Base-by-base conservation (phyloP, 2,329 filamentous ascomycete species). In the Aureobasidium lini region DNA sequence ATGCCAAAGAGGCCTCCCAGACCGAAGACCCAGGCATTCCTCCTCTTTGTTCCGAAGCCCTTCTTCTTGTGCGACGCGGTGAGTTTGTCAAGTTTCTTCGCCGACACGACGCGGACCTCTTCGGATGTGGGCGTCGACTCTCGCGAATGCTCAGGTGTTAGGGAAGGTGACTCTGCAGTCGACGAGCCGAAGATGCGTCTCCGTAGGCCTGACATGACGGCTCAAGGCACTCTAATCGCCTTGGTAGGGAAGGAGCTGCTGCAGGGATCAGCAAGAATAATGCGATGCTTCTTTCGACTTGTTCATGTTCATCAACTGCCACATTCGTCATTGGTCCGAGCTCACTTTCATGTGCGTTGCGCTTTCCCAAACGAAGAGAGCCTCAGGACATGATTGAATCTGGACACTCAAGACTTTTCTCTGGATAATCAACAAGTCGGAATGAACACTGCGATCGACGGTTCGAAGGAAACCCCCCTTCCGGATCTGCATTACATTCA, bases 1-100 rank as follows among this genome's bases (percentile, higher is more conserved):
- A 99, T 82, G 11, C 94, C 94, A 67, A 94, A 93, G n/a, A 99
- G 69, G 42, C 91, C 90, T 34, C 94, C 94, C 18, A 99, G 79
- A 9, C 87, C 77, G 73, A 99, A 97, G 31, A 96, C 88, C 68
- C 95, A 84, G 2, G 86, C 86, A 72, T 84, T 89, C 63, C 86
- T 84, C 66, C 89, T 84, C 75, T 93, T 95, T 59, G 68, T 75
- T 23, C 23, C 23, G 4, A 23, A 23, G 28, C 66, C 73, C 59
- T 62, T 63, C 18, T 79, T 70, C 58, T 70, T 67, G 39, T 66
- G 67, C 8, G 67, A 64, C 44, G 69, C 65, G 23, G 57, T 69
- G 61, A 77, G 69, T 62, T 75, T 73, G 56, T 77, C 68, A 42
- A 82, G 73, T 64, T 79, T 78, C 60, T 77, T 74, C 7, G 76